Evolutionary conservation across 139 green algal species (phyloP), one percentile per base, ranked within the genome.

Genomic region (Coelastrella sp.): DNA sequence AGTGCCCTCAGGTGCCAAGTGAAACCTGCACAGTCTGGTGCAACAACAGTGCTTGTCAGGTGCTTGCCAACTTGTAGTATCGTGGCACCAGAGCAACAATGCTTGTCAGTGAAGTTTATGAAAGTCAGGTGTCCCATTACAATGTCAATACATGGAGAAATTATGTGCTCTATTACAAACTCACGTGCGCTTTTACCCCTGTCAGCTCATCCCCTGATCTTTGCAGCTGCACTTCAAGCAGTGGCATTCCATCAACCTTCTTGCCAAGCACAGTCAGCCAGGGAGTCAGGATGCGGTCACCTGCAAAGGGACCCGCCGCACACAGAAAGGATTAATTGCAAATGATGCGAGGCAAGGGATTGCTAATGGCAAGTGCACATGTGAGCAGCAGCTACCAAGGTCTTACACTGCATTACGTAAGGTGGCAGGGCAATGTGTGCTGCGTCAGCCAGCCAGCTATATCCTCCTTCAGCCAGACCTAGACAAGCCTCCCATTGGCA

Each of bases 201-300:
- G 92, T 92, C 24, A 97, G 90, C 78, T 94, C 87, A 80, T 91
- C 92, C 7, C 95, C 96, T 22, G 91, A 92, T 0, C 92, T 87
- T 22, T 88, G 80, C 59, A 98, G 93, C 78, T 91, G 87, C 84
- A 98, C 91, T 25, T 93, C 74, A 49, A 98, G 70, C 59, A 95
- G 85, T 3, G 96, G 95, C 74, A 93, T 93, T 8, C 17, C 49
- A 10, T 91, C 87, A 22, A 94, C 95, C 6, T 78, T 82, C 27
- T 91, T 91, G 24, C 95, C 95, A 6, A 96, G 88, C 35, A 98
- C 78, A 10, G 88, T 81, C 25, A 97, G 60, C 96, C 96, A 98
- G 3, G 93, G 93, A 8, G 95, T 98, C 49, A 97, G n/a, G 35
- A 96, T 56, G 15, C 91, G 90, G 27, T 95, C 94, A 61, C 94